Evolutionary conservation across 768 basidiomycete species (phyloP).

Genomic region (Grammothele lineata): DNA sequence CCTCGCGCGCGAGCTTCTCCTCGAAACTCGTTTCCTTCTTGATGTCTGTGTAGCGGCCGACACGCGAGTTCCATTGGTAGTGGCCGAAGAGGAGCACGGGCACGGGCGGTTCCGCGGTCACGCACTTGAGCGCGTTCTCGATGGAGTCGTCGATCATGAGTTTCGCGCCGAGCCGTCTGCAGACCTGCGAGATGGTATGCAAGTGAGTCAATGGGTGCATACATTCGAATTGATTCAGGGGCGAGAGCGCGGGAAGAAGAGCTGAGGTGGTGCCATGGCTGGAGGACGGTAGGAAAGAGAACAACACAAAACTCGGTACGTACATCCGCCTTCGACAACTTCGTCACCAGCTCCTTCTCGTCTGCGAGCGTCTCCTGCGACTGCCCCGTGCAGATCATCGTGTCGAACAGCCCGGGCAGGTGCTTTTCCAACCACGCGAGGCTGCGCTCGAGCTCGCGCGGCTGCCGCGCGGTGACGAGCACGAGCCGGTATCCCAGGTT

Average conservation of each 20-base stretch:
- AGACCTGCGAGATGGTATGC: slow-evolving; percentile 53
- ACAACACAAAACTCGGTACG: slow-evolving; percentile 18
- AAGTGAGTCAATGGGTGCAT: no score
- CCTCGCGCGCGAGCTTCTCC: slow-evolving; percentile 41
- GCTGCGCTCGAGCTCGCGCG: slow-evolving; percentile 50
- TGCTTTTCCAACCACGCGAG: slow-evolving; percentile 64
- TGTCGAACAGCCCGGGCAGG: slow-evolving; percentile 60
- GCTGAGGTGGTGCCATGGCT: no score
- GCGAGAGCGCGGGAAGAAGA: no score
- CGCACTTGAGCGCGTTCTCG: slow-evolving; percentile 69
- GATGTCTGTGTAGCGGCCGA: slow-evolving; percentile 42
- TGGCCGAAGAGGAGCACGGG: slow-evolving; percentile 70
- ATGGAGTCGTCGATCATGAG: slow-evolving; percentile 77
- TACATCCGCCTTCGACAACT: slow-evolving; percentile 69
- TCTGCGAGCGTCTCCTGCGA: slow-evolving; percentile 52
- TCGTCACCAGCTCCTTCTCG: slow-evolving; percentile 43
- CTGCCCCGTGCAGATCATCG: slow-evolving; percentile 70
- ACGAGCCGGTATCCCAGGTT: slow-evolving; percentile 65
- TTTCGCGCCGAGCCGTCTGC: slow-evolving; percentile 55
- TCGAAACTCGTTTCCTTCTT: slow-evolving; percentile 52
- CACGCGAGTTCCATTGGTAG: slow-evolving; percentile 71
- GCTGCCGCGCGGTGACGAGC: slow-evolving; percentile 71
- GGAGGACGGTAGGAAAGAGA: neutral
- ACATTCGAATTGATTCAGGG: no score
- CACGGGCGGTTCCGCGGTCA: slow-evolving; percentile 41